These are phyloP conservation scores for Fusarium anthophilum DNA, from an alignment of 2,329 filamentous ascomycete genomes.

Conservation along the genomic window DNA sequence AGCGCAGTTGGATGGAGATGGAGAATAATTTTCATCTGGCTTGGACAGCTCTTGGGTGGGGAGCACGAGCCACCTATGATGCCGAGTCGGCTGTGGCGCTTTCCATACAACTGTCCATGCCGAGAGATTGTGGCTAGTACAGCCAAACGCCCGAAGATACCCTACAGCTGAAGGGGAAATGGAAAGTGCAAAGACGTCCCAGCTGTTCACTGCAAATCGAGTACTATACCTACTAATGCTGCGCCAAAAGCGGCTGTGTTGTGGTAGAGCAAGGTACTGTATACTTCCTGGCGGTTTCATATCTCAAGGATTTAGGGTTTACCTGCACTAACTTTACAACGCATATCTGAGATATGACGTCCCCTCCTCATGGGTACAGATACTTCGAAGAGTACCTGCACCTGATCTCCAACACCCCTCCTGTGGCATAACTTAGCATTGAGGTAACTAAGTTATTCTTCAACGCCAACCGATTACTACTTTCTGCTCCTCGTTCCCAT, in stretches of 20 bases:
- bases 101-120: not conserved
- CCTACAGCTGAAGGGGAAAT: slow-evolving; percentile 12
- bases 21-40: slow-evolving; percentile 51
- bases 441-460: not conserved
- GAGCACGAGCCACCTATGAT: slow-evolving; percentile 46
- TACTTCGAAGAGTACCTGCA: slow-evolving; percentile 19
- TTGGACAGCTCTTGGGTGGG: slow-evolving; percentile 42
- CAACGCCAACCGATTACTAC: slow-evolving; percentile 20
- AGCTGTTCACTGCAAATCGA: not conserved
- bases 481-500: not conserved
- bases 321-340: slow-evolving; percentile 7
- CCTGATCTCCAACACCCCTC: slow-evolving; percentile 13
- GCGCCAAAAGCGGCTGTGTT: not conserved
- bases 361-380: slow-evolving; percentile 15
- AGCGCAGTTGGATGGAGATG: slow-evolving; percentile 45
- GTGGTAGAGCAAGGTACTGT: slow-evolving; percentile 24
- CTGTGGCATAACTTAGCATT: not conserved
- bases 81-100: slow-evolving; percentile 32
- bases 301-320: not conserved
- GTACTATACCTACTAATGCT: not conserved
- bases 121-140: slow-evolving; percentile 20
- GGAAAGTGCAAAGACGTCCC: not conserved
- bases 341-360: slow-evolving; percentile 24
- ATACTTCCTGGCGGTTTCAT: slow-evolving; percentile 10
- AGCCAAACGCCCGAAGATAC: slow-evolving; percentile 1